Conservation (phyloP, 331 rosid genomes). For the Stylosanthes scabra region DNA sequence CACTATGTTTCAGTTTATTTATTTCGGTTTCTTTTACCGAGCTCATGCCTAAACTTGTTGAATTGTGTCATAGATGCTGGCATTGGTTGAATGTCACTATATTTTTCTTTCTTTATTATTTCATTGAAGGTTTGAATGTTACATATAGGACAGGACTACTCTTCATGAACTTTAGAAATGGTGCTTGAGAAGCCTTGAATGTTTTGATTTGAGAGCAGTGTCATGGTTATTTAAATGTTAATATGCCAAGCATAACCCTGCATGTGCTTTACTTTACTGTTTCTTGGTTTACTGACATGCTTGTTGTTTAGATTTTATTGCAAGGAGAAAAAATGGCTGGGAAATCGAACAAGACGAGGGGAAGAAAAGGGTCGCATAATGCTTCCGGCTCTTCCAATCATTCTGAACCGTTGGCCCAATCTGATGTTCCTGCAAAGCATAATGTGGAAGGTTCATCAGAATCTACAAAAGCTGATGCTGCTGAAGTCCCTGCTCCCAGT, state of each 20-base stretch:
- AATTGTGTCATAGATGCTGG: not conserved
- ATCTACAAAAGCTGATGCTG: constrained; percentile 46
- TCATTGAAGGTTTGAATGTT: not conserved
- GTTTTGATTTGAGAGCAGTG: constrained; percentile 16
- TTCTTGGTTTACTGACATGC: constrained; percentile 30
- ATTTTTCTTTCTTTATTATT: not conserved
- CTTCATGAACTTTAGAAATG: not conserved
- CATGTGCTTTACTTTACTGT: not conserved
- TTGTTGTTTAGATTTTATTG: constrained; percentile 24
- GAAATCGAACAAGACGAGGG: constrained; percentile 79
- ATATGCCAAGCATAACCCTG: not conserved
- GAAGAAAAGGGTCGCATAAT: constrained; percentile 58
- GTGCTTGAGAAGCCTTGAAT: constrained; percentile 4
- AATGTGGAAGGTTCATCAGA: constrained; percentile 44
- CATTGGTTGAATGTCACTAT: constrained; percentile 4
- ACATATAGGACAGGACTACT: not conserved
- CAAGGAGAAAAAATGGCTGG: constrained; percentile 79
- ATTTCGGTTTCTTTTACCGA: not conserved
- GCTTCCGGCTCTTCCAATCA: constrained; percentile 38
- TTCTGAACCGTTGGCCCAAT: constrained; percentile 46
- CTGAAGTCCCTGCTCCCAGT: constrained; percentile 46
- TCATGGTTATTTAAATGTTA: not conserved
- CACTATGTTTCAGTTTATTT: not conserved
- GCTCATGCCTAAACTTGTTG: not conserved
- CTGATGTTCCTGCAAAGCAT: constrained; percentile 57